Evolutionary conservation across 306 rosid genomes (phyloP), one percentile per base, ranked within the genome.

Genomic region (Geum urbanum): DNA sequence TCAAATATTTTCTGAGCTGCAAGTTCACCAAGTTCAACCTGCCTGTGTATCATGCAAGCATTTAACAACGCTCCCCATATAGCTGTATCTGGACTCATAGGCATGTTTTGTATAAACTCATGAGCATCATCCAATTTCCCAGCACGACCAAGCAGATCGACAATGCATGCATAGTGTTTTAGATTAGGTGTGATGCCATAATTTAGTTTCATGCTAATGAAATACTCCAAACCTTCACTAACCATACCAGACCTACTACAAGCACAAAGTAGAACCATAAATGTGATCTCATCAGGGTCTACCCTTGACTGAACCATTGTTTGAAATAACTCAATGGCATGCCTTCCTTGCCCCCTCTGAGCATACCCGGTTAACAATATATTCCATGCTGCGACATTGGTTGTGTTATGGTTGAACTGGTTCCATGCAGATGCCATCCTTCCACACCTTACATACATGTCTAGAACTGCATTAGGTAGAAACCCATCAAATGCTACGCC

Each of bases 381-480:
- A 82, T 92, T 92, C 97, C 98, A 92, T 35, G 94, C 83, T 3
- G 88, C 63, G 40, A 79, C 90, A 60, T 90, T 87, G 39, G 81
- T 85, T 76, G 84, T 73, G 32, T 70, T 75, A 5, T 74, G 74
- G 84, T 67, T 85, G 78, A 92, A 90, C 79, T 90, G 98, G 74
- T 85, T 88, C 91, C 82, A 72, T 1, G 90, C 92, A 32, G 86
- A 74, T 68, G 75, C 84, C 83, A 86, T 80, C 77, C 91, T 84
- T 84, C 97, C 96, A 85, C 98, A 92, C 61, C 91, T 85, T 64
- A 90, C 92, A 69, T 92, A 90, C 98, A 90, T 74, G 87, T 92
- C 96, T 66, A 92, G 77, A 70, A 92, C 69, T 37, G 98, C 87
- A 78, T 92, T 90, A 14, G 97, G 98, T 64, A 92, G 66, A 84